These are phyloP conservation scores for Apiotrichum mycotoxinovorans DNA, from an alignment of 1,284 basidiomycete genomes.

Conservation along the genomic window DNA sequence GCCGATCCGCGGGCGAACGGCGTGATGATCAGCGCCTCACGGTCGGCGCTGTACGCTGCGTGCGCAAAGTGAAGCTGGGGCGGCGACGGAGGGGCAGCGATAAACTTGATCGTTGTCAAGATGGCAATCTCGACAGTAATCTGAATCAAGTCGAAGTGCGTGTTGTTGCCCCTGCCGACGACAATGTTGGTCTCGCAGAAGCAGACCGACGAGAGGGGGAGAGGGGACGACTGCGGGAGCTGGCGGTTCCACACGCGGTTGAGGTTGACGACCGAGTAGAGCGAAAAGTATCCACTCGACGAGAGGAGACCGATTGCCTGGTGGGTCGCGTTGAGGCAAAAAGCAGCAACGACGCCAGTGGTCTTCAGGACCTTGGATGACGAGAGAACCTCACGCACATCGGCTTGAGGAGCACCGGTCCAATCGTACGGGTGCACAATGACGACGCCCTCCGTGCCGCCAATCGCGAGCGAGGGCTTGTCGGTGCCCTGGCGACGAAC, in stretches of 20 bases:
- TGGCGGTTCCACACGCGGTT: slow-evolving; percentile 41
- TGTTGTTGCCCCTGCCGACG: slow-evolving; percentile 37
- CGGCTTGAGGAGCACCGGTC: slow-evolving; percentile 4
- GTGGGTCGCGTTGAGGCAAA: slow-evolving; percentile 40
- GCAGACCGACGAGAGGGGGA: slow-evolving; percentile 27
- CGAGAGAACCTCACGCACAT: slow-evolving; percentile 15
- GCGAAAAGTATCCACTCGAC: slow-evolving; percentile 25
- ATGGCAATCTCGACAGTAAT: slow-evolving; percentile 38
- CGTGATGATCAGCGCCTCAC: slow-evolving; percentile 31
- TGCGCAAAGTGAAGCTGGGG: slow-evolving; percentile 27
- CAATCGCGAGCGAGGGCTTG: slow-evolving; percentile 30
- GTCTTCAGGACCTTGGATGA: slow-evolving; percentile 31
- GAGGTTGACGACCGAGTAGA: slow-evolving; percentile 33
- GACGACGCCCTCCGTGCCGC: slow-evolving; percentile 35
- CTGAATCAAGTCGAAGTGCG: slow-evolving; percentile 40
- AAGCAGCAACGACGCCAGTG: slow-evolving; percentile 30
- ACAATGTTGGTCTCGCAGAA: slow-evolving; percentile 44
- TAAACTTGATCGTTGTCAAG: slow-evolving; percentile 36
- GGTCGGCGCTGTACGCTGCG: slow-evolving; percentile 34
- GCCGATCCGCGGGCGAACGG: slow-evolving; percentile 31
- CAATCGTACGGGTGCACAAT: slow-evolving; percentile 25
- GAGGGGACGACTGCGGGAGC: slow-evolving; percentile 25
- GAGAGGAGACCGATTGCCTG: slow-evolving; percentile 42
- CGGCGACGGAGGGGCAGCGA: slow-evolving; percentile 18
- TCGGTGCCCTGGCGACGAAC: slow-evolving; percentile 25